Conservation (phyloP, 164 flowering plant genomes). For the Chloranthus sessilifolius region DNA sequence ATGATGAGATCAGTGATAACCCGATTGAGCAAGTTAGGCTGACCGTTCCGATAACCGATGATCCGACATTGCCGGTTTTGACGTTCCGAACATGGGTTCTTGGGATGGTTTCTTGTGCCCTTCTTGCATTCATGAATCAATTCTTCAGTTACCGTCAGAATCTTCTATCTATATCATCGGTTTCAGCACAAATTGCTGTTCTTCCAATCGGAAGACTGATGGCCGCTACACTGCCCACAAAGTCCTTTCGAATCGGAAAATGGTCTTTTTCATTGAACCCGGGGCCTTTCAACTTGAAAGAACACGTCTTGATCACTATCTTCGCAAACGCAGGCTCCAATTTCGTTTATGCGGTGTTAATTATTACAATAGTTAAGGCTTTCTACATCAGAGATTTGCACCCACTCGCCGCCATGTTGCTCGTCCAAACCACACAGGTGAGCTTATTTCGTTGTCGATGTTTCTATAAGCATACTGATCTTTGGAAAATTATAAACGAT, state of each 20-base stretch:
- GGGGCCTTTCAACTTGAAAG: conserved; percentile 16
- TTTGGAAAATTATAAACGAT: too few relatives aligned
- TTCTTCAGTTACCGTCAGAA: conserved; percentile 14
- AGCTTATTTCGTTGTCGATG: not conserved
- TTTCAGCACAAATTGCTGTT: conserved; percentile 9
- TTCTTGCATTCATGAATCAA: conserved; percentile 14
- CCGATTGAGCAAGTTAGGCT: conserved; percentile 18
- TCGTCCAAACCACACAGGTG: conserved; percentile 11
- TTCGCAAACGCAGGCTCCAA: conserved; percentile 10
- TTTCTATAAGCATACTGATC: too few relatives aligned
- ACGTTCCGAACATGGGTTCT: conserved; percentile 18
- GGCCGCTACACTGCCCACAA: conserved; percentile 8
- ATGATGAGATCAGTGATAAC: conserved; percentile 4
- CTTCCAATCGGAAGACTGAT: conserved; percentile 11
- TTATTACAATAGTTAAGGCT: conserved; percentile 12
- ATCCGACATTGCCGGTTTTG: conserved; percentile 11
- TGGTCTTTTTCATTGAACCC: conserved; percentile 14
- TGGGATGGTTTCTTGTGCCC: conserved; percentile 8
- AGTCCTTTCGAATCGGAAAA: not conserved
- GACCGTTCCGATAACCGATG: conserved; percentile 14
- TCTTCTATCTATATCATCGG: conserved; percentile 4
- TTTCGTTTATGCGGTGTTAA: conserved; percentile 9
- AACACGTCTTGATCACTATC: conserved; percentile 16
- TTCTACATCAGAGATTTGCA: conserved; percentile 8
- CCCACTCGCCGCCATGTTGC: conserved; percentile 9